phyloP scores from a whole-genome alignment of 2,329 filamentous ascomycete species.

The Daldinia sp. region DNA sequence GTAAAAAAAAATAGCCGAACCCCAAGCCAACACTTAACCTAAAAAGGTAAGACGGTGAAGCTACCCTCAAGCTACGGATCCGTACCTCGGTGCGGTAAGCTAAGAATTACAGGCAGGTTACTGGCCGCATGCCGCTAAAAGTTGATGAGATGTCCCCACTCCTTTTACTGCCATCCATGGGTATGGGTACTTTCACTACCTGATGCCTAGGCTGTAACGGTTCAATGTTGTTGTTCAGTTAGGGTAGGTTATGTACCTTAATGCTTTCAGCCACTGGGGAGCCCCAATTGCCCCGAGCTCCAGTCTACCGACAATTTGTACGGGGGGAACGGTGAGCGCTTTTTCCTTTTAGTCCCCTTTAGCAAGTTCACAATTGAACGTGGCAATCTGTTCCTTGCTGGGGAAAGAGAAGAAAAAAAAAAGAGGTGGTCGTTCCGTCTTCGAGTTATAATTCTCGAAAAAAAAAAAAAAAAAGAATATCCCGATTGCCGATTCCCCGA shows the following conservation, averaged over 20 bases:
- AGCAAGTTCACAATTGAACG: conserved; percentile 41
- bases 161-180: conserved; percentile 9
- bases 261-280: conserved; percentile 41
- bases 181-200: conserved; percentile 1
- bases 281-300: conserved; percentile 44
- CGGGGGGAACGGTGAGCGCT: conserved; percentile 6
- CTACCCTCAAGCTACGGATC: conserved; percentile 7
- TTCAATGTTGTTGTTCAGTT: conserved; percentile 3
- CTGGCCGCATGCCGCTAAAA: conserved; percentile 36
- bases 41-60: conserved; percentile 22
- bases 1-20: conserved; percentile 45
- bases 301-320: conserved; percentile 14
- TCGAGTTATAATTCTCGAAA: conserved; percentile 28
- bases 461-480: conserved; percentile 43
- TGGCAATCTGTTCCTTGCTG: conserved; percentile 46
- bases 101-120: conserved; percentile 32
- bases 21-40: conserved; percentile 26
- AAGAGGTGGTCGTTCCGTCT: neutral
- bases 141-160: conserved; percentile 32
- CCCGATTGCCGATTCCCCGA: conserved; percentile 41
- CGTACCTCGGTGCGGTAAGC: conserved; percentile 27
- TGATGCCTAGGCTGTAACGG: conserved; percentile 15
- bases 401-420: neutral
- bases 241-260: neutral
- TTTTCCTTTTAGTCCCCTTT: conserved; percentile 12